Evolutionary conservation across 257 asterid genomes (phyloP).

Genomic region (Orobanche coerulescens): DNA sequence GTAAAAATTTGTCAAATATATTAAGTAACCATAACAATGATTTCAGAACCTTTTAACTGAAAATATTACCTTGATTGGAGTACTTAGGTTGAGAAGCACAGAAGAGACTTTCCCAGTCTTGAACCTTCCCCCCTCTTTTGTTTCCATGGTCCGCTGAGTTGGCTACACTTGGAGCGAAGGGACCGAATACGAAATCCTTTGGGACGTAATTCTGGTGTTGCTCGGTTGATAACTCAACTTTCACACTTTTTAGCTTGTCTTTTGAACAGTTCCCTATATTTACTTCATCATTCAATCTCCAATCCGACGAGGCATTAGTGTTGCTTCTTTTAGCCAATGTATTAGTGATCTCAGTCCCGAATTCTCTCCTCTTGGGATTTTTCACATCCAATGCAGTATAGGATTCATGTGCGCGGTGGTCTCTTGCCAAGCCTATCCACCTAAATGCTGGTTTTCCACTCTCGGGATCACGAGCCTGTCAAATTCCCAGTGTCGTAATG

Average conservation of each 20-base stretch:
- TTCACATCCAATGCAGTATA: constrained; percentile 25
- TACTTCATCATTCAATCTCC: constrained; percentile 22
- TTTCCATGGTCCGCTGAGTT: constrained; percentile 18
- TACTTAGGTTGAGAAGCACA: constrained; percentile 42
- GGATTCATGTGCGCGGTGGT: constrained; percentile 20
- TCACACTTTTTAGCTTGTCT: constrained; percentile 16
- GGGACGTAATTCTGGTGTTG: constrained; percentile 29
- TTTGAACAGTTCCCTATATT: constrained; percentile 13
- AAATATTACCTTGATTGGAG: constrained; percentile 43
- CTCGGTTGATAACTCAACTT: constrained; percentile 19
- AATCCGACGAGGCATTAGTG: constrained; percentile 25
- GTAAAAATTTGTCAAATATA: neutral
- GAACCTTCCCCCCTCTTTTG: constrained; percentile 26
- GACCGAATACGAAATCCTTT: constrained; percentile 55
- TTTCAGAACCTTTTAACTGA: neutral
- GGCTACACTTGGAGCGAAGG: constrained; percentile 36
- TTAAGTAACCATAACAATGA: neutral
- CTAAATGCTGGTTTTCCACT: constrained; percentile 60
- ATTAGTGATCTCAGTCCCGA: constrained; percentile 59
- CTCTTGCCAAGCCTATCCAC: constrained; percentile 44
- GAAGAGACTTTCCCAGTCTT: constrained; percentile 34
- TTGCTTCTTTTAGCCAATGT: constrained; percentile 33
- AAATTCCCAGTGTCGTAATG: neutral
- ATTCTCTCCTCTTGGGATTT: constrained; percentile 40
- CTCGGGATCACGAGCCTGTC: constrained; percentile 44